A percentile compares a stretch with the other conserved stretches of the same genome.
phyloP scores from a whole-genome alignment of 495 filamentous ascomycete species.

The Lichina pygmaea region DNA sequence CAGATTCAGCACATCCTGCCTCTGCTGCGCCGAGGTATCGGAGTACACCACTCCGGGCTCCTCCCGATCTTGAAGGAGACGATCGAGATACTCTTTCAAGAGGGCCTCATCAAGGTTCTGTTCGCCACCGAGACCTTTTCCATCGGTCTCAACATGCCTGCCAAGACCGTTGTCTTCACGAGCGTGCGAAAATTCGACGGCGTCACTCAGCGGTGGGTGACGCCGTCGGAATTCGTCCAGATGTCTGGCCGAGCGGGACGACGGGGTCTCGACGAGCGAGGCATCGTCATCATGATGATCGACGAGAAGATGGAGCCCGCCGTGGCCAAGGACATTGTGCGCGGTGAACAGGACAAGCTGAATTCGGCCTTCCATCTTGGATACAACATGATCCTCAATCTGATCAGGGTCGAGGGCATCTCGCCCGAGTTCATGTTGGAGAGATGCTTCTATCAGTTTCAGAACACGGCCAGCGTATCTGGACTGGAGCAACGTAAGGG shows the following conservation, averaged over 20 bases:
- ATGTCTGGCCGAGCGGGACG: conserved; percentile 95
- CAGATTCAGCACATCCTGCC: conserved; percentile 85
- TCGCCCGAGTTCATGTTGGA: conserved; percentile 94
- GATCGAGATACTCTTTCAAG: conserved; percentile 96
- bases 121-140: conserved; percentile 98
- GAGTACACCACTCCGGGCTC: conserved; percentile 88
- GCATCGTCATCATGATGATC: conserved; percentile 99
- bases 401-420: conserved; percentile 86
- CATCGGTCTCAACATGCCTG: conserved; percentile 96
- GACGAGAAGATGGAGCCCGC: conserved; percentile 91
- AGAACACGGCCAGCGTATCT: conserved; percentile 67
- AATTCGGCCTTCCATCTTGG: conserved; percentile 95
- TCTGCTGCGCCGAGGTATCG: conserved; percentile 71
- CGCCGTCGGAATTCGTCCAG: conserved; percentile 89
- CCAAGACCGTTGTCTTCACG: conserved; percentile 95
- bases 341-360: conserved; percentile 82
- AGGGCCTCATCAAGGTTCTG: conserved; percentile 87
- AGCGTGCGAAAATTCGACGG: conserved; percentile 90
- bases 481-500: conserved; percentile 38
- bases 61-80: conserved; percentile 94
- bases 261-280: conserved; percentile 88
- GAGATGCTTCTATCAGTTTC: conserved; percentile 92
- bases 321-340: conserved; percentile 75
- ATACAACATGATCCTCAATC: conserved; percentile 98
- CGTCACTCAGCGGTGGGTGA: conserved; percentile 53